A percentile compares a stretch with the other conserved stretches of the same genome.
Evolutionary conservation across 2,329 filamentous ascomycete species (phyloP).

Genomic region (Aspergillus neotritici): DNA sequence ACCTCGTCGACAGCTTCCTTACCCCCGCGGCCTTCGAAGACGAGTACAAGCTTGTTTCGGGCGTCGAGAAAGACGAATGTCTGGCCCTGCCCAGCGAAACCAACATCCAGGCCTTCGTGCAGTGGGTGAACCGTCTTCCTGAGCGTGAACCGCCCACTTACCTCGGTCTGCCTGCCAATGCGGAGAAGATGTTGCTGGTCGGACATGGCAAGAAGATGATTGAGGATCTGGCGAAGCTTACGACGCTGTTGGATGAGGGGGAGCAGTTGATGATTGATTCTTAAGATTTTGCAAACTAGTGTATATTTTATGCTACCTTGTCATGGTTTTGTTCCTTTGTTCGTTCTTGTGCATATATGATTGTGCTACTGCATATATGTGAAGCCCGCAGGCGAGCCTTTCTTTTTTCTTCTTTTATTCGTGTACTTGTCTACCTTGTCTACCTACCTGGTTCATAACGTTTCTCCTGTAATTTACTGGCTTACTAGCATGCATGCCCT

Average conservation of each 20-base stretch:
- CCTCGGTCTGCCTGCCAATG: slow-evolving; percentile 86
- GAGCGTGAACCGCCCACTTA: slow-evolving; percentile 96
- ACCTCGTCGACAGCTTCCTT: slow-evolving; percentile 70
- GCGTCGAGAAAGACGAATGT: slow-evolving; percentile 52
- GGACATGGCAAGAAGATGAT: slow-evolving; percentile 82
- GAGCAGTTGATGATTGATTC: slow-evolving; percentile 78
- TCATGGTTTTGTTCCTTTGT: slow-evolving; percentile 5
- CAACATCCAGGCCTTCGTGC: slow-evolving; percentile 75
- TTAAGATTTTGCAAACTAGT: slow-evolving; percentile 17
- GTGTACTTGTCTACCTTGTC: neutral
- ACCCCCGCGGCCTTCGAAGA: slow-evolving; percentile 88
- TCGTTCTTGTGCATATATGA: slow-evolving; percentile 11
- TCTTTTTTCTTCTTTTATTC: slow-evolving; percentile 6
- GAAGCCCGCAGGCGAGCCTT: slow-evolving; percentile 3
- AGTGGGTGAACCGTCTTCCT: slow-evolving; percentile 85
- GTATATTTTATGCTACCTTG: slow-evolving; percentile 4
- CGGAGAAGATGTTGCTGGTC: slow-evolving; percentile 88
- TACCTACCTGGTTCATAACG: neutral
- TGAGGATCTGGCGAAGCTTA: slow-evolving; percentile 74
- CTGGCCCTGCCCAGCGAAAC: slow-evolving; percentile 76
- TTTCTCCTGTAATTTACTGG: too few relatives aligned
- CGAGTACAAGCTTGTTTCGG: slow-evolving; percentile 80
- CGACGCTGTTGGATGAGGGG: slow-evolving; percentile 84
- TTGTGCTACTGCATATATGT: slow-evolving; percentile 3
- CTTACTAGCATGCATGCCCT: too few relatives aligned